These are phyloP conservation scores for Leucocoprinus birnbaumii DNA, from an alignment of 768 basidiomycete species.

Conservation along the genomic window DNA sequence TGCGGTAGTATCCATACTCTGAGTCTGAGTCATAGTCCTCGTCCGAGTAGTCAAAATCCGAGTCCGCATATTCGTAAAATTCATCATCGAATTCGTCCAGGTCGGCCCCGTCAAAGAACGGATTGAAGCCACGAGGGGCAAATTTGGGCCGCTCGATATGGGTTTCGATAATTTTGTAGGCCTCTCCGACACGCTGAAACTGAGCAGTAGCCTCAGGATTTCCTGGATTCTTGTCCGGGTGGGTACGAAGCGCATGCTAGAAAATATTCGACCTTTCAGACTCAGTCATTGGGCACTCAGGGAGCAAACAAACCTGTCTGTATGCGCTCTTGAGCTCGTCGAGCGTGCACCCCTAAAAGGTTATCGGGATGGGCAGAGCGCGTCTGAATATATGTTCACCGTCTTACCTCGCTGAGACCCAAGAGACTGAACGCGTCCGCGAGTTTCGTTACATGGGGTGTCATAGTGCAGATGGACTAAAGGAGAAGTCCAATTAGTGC, in stretches of 20 bases:
- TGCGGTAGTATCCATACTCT: neutral
- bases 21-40: conserved; percentile 22
- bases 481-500: conserved; percentile 10
- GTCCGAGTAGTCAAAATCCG: conserved; percentile 27
- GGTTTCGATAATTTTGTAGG: conserved; percentile 59
- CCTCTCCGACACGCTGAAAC: conserved; percentile 69
- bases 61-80: conserved; percentile 15
- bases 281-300: too few relatives aligned
- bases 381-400: too few relatives aligned
- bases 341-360: too few relatives aligned
- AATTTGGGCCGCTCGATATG: conserved; percentile 39
- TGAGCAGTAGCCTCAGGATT: conserved; percentile 60
- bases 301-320: too few relatives aligned
- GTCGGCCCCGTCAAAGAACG: conserved; percentile 34
- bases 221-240: conserved; percentile 76
- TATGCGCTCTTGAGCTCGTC: too few relatives aligned
- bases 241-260: conserved; percentile 62
- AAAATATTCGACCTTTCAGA: conserved; percentile 3
- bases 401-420: too few relatives aligned
- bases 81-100: conserved; percentile 27
- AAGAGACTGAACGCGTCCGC: too few relatives aligned
- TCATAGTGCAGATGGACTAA: too few relatives aligned
- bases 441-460: too few relatives aligned
- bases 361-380: too few relatives aligned
- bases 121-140: conserved; percentile 14